phyloP scores from a whole-genome alignment of 108 stramenopile species.

The Bacterosira constricta region DNA sequence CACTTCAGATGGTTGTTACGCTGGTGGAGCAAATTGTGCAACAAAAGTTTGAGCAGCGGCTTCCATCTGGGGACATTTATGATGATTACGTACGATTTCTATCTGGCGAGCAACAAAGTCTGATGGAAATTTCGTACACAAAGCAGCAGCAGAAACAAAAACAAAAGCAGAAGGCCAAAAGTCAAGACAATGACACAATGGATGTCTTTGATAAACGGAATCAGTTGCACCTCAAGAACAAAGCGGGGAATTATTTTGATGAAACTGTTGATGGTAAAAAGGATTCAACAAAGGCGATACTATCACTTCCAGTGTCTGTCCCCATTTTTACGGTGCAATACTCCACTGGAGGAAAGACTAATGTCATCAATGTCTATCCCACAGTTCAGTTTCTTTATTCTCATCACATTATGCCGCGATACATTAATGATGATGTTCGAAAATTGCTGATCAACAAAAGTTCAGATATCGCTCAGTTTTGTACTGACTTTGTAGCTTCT shows the following conservation, averaged over 20 bases:
- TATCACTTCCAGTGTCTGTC: slow-evolving; percentile 39
- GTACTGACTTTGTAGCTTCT: slow-evolving; percentile 27
- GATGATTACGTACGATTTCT: slow-evolving; percentile 53
- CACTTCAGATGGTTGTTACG: slow-evolving; percentile 27
- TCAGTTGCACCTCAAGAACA: slow-evolving; percentile 21
- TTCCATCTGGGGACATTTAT: slow-evolving; percentile 46
- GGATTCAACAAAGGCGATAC: slow-evolving; percentile 31
- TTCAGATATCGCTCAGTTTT: slow-evolving; percentile 11
- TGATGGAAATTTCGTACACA: slow-evolving; percentile 62
- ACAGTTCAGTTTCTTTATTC: slow-evolving; percentile 59
- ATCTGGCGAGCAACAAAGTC: slow-evolving; percentile 54
- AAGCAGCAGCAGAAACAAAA: slow-evolving; percentile 69
- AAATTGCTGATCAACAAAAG: background rate
- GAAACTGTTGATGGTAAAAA: slow-evolving; percentile 14
- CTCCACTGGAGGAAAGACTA: slow-evolving; percentile 16
- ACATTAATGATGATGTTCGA: slow-evolving; percentile 48
- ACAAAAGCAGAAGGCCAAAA: slow-evolving; percentile 61
- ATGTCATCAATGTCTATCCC: slow-evolving; percentile 50
- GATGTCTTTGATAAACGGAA: slow-evolving; percentile 49
- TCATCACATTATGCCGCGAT: slow-evolving; percentile 53
- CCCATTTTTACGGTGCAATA: slow-evolving; percentile 53
- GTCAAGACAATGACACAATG: slow-evolving; percentile 61
- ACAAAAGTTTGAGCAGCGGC: slow-evolving; percentile 57
- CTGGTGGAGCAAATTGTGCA: slow-evolving; percentile 44
- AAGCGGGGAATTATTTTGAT: slow-evolving; percentile 35